Evolutionary conservation across 1,139 yeast genomes (phyloP), one percentile per base, ranked within the genome.

Genomic region (Arxiozyma telluris): DNA sequence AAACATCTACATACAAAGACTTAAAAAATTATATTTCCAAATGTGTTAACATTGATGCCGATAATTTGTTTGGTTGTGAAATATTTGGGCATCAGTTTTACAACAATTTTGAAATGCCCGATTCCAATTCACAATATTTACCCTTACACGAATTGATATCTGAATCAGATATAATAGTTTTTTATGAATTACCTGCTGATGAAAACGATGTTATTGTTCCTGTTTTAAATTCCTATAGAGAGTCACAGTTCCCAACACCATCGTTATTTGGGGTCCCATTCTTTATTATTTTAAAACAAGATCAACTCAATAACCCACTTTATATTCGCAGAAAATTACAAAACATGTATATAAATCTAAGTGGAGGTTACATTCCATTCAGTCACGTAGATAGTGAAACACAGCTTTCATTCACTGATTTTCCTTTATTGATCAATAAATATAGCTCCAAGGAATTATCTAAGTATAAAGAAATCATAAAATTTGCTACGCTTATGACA

Each of bases 91-190:
- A 80, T 56, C 82, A 81, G 57, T 80, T 91, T 57, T 89, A 83
- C 72, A 80, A 77, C 54, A 83, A 85, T 64, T 85, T 84, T 67
- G 89, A 84, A 61, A 79, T 82, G 48, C 69, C 77, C 45, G 81
- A 77, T 46, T 77, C 82, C 0, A 80, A 78, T 58, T 73, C 83
- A 27, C 76, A 77, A 51, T 85, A 80, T 60, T 69, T 83, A 51
- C 89, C 93, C 1, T 77, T 89, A 9, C 77, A 87, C 43, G 94
- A 87, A 57, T 70, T 87, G 44, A 85, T 89, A 22, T 74, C 80
- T 9, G 78, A 76, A 17, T 73, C 76, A 44, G 97, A 90, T 64
- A 78, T 77, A 22, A 76, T 88, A 25, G 76, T 83, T 55, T 81
- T 88, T 57, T 88, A 89, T 66, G 88, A 88, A 59, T 72, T 88